Evolutionary conservation across 2,329 filamentous ascomycete genomes (phyloP), one percentile per base, ranked within the genome.

Genomic region (Fusarium verticillioides): DNA sequence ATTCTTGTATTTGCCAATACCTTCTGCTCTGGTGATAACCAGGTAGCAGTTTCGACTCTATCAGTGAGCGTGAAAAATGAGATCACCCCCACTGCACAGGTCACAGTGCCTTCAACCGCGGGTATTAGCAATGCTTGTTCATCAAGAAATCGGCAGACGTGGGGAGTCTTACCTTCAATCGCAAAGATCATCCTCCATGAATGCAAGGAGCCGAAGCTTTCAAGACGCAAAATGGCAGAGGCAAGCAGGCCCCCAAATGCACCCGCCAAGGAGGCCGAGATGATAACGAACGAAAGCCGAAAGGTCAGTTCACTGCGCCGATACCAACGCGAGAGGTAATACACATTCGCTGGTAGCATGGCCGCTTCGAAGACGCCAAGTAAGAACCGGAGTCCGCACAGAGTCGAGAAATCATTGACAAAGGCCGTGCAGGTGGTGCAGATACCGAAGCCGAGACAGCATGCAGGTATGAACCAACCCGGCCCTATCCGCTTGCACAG

Each of bases 181-280:
- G 53, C 53, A 46, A 57, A 57, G 9, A 57, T 57, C 53, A 57
- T 57, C 5, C 53, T 57, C 39, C 53, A 57, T 12, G 53, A 57
- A 11, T 57, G 53, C n/a, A 57, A 34, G n/a, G 53, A 46, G n/a
- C 53, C 53, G 9, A 57, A 57, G 2, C 19, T 23, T 8, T 11
- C 18, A 23, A 57, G 28, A 16, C 53, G n/a, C 53, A 57, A 13
- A 15, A 57, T 57, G 13, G 53, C 53, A 34, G 53, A 57, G 18
- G 53, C 39, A 44, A 57, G 39, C 7, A 57, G 53, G 2, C 53
- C 53, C 2, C 39, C 53, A 12, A 57, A 57, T 21, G 53, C 53
- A 57, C 39, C 53, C 9, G 53, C 53, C 28, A 57, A 46, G 18
- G 53, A 57, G 8, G 53, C 53, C 21, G 53, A 57, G 23, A 57